A percentile compares a stretch with the other conserved stretches of the same genome.
Evolutionary conservation across 345 rosid genomes (phyloP).

Genomic region (Murraya koenigii): DNA sequence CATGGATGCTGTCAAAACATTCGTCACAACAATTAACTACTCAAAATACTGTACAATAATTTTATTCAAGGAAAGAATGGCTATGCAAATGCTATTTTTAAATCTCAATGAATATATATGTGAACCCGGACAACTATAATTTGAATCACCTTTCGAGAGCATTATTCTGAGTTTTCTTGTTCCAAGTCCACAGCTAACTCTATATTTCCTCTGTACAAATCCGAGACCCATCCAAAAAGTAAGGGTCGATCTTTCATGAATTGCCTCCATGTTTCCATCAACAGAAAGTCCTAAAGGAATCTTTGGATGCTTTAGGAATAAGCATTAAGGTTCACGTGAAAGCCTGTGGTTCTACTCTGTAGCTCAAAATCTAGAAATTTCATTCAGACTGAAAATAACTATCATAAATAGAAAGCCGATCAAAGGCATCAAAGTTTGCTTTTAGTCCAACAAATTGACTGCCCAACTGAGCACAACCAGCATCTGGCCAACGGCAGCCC

Average conservation of each 20-base stretch:
- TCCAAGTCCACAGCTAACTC: slow-evolving; percentile 22
- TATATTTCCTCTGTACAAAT: slow-evolving; percentile 27
- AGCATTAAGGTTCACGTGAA: neutral
- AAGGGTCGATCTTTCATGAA: slow-evolving; percentile 20
- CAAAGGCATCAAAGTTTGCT: slow-evolving; percentile 89
- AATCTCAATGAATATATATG: neutral
- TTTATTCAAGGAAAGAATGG: slow-evolving; percentile 18
- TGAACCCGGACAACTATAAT: neutral
- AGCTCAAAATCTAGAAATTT: neutral
- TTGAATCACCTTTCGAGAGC: slow-evolving; percentile 1
- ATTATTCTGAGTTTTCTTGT: neutral
- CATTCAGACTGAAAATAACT: slow-evolving; percentile 66
- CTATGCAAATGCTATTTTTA: neutral
- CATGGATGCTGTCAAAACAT: neutral
- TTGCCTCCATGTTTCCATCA: neutral
- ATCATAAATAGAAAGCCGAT: slow-evolving; percentile 70
- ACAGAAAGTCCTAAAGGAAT: neutral
- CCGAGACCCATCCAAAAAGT: slow-evolving; percentile 21
- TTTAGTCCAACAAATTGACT: slow-evolving; percentile 81
- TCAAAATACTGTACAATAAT: neutral
- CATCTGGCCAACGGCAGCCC: slow-evolving; percentile 91
- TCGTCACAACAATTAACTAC: neutral
- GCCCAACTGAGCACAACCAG: slow-evolving; percentile 74
- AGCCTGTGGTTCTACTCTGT: neutral
- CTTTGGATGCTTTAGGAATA: neutral